Evolutionary conservation across 176 grass and related monocot genomes (phyloP).

Genomic region (Elaeis guineensis): DNA sequence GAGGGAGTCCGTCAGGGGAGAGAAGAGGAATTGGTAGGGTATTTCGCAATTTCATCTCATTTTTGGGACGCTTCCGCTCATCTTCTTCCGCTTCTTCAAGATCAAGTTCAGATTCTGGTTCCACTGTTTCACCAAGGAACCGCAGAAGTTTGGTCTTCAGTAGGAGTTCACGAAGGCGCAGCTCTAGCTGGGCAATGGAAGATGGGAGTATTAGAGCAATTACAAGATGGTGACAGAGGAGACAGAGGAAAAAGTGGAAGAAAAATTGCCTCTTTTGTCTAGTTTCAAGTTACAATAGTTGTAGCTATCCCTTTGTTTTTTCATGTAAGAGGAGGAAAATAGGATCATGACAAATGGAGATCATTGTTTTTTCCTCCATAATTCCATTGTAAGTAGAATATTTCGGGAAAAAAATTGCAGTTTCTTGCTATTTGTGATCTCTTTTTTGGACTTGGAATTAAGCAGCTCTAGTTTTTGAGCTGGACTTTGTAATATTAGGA

Average conservation of each 20-base stretch:
- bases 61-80: constrained; percentile 25
- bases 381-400: constrained; percentile 35
- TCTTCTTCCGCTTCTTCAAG: constrained; percentile 16
- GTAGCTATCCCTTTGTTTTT: neutral
- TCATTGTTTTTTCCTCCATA: constrained; percentile 19
- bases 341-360: neutral
- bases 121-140: neutral
- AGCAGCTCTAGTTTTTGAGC: too few relatives aligned
- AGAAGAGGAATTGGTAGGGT: constrained; percentile 38
- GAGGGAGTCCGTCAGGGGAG: constrained; percentile 19
- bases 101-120: constrained; percentile 8
- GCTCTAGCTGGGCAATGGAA: constrained; percentile 56
- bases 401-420: constrained; percentile 12
- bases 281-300: neutral
- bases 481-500: too few relatives aligned
- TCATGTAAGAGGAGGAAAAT: neutral
- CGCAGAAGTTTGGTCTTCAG: constrained; percentile 6
- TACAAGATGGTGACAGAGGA: constrained; percentile 19
- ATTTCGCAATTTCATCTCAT: constrained; percentile 51
- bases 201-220: constrained; percentile 35
- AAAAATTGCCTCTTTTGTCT: constrained; percentile 12
- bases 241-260: constrained; percentile 8
- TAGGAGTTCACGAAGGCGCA: constrained; percentile 21
- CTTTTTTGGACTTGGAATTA: too few relatives aligned
- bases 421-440: constrained; percentile 1